Conservation (phyloP, 345 rosid species). For the Acer negundo region DNA sequence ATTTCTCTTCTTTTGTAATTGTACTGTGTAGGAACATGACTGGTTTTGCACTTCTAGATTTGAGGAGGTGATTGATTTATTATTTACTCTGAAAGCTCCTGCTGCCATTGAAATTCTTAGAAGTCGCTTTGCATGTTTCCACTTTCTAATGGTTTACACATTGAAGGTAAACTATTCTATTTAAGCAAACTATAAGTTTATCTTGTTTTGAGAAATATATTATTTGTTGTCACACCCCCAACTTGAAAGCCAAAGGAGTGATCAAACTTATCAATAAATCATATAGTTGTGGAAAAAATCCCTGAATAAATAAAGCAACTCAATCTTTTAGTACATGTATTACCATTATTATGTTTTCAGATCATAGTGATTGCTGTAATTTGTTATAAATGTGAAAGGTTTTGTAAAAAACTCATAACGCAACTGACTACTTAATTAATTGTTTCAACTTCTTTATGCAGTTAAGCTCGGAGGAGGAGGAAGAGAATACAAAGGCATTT, state of each 20-base stretch:
- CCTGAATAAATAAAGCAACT: background rate
- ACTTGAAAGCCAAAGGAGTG: background rate
- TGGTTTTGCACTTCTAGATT: constrained; percentile 71
- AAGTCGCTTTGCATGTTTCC: constrained; percentile 78
- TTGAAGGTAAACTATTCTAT: constrained; percentile 54
- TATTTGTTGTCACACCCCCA: background rate
- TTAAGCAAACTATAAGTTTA: background rate
- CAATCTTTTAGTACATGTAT: background rate
- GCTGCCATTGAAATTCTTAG: constrained; percentile 48
- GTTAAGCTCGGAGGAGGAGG: constrained; percentile 68
- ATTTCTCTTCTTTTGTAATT: constrained; percentile 21
- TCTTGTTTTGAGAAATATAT: constrained; percentile 7
- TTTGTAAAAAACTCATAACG: constrained; percentile 3
- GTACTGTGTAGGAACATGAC: constrained; percentile 64
- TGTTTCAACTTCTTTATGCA: constrained; percentile 38
- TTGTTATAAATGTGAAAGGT: constrained; percentile 10
- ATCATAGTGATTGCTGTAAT: background rate
- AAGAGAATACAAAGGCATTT: constrained; percentile 75
- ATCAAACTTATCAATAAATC: too few relatives aligned
- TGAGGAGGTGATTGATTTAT: constrained; percentile 68
- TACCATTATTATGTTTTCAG: background rate
- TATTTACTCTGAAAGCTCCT: constrained; percentile 63
- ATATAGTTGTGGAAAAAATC: too few relatives aligned
- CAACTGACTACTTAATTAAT: constrained; percentile 18
- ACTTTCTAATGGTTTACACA: constrained; percentile 58